Percentiles rank a stretch among this genome's conserved stretches.
Conservation (phyloP, 2,329 filamentous ascomycete species). For the Trichoderma atrobrunneum region DNA sequence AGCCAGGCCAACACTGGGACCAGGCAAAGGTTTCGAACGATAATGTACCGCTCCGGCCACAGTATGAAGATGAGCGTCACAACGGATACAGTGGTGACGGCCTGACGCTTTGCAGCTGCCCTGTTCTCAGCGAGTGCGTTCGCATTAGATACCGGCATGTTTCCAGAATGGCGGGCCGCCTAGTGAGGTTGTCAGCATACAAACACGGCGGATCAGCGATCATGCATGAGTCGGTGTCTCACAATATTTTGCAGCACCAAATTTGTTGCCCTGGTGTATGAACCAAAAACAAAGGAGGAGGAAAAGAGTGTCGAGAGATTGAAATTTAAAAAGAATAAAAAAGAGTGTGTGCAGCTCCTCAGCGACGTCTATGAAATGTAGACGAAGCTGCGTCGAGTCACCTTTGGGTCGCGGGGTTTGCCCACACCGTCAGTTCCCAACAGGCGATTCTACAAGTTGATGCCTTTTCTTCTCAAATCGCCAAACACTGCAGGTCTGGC, state of each 20-base stretch:
- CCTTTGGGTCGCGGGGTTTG: neutral
- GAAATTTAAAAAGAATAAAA: neutral
- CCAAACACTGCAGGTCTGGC: neutral
- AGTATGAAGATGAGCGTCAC: slow-evolving; percentile 1
- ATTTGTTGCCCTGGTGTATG: neutral
- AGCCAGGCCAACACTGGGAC: slow-evolving; percentile 9
- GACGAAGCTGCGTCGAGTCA: neutral
- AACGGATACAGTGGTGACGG: slow-evolving; percentile 7
- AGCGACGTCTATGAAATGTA: neutral
- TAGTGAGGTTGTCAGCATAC: neutral
- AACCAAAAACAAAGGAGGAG: neutral
- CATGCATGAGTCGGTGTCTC: neutral
- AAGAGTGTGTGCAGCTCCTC: neutral
- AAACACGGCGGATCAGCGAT: neutral
- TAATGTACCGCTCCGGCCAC: slow-evolving; percentile 13
- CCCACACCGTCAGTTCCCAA: neutral
- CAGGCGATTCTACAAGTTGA: neutral
- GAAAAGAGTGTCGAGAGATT: neutral
- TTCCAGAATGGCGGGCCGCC: neutral
- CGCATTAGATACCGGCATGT: neutral
- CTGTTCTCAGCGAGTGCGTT: neutral
- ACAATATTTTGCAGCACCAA: neutral
- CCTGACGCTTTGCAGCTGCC: slow-evolving; percentile 12
- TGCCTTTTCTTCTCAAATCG: neutral
- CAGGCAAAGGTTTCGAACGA: neutral